phyloP scores from a whole-genome alignment of 2,329 filamentous ascomycete species.

The Alternaria triticina region DNA sequence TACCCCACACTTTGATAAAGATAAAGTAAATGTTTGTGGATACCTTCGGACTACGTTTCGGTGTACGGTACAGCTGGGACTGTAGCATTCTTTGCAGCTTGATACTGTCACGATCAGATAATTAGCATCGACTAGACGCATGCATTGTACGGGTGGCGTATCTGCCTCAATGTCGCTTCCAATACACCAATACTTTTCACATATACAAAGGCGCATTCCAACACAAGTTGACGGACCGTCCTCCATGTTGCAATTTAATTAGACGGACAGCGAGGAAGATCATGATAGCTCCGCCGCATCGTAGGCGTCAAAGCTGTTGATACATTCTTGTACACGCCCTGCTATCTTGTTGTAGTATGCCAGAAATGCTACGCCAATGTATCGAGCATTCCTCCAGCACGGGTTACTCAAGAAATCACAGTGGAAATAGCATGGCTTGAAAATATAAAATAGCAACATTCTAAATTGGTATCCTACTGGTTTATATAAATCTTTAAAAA shows the following conservation, averaged over 20 bases:
- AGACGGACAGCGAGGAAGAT: too few species aligned
- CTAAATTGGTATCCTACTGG: conserved; percentile 14
- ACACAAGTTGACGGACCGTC: too few species aligned
- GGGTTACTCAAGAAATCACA: not conserved
- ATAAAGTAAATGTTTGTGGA: not conserved
- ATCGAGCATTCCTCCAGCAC: not conserved
- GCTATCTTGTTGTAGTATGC: too few species aligned
- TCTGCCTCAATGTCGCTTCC: not conserved
- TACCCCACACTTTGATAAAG: conserved; percentile 3
- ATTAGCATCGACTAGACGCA: not conserved
- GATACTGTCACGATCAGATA: not conserved
- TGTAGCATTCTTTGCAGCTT: not conserved
- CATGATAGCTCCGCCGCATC: too few species aligned
- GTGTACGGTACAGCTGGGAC: not conserved
- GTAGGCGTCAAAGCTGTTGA: too few species aligned
- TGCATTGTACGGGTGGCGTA: not conserved
- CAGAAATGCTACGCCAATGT: not conserved
- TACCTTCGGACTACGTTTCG: not conserved
- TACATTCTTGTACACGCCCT: too few species aligned
- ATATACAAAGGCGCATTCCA: too few species aligned
- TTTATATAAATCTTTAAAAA: conserved; percentile 1
- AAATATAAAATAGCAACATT: conserved; percentile 2
- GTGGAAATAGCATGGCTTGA: too few species aligned
- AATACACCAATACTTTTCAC: not conserved
- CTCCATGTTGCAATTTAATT: too few species aligned